Base-by-base conservation (phyloP, 2,329 filamentous ascomycete genomes). In the Cytospora piceae region DNA sequence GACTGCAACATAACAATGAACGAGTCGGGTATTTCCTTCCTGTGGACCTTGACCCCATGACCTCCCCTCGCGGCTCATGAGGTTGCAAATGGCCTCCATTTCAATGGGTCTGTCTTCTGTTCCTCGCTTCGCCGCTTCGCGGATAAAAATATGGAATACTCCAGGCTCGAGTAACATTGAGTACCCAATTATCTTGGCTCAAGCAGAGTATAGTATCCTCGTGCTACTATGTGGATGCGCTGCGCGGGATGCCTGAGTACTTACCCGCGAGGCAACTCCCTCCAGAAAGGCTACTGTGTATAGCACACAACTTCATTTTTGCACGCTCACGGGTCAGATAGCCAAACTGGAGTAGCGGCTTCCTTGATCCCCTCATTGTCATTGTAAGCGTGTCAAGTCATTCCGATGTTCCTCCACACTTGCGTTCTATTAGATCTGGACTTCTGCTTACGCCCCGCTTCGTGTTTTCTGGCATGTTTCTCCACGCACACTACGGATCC, bases 21-120 rank as follows among this genome's bases (percentile, higher is more conserved):
- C 66, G 63, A 68, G 66, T 66, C 63, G 66, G 66, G 52, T 61
- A 49, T 58, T 68, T 66, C 49, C 56, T 66, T 53, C 55, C 20
- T 29, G 66, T 68, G 66, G 66, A 52, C 61, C 60, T 51, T 39
- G 63, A 57, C 57, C 66, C 63, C 66, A 68, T 68, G 66, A 68
- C 63, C 66, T 68, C 32, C 39, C 34, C 56, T 59, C 57, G 56
- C 64, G 60, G 66, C 66, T 54, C 66, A 59, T 32, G 49, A 60
- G 61, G 66, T 62, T 67, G 66, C 66, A 67, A 51, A 22, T 65
- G 53, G 46, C 20, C 58, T 42, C 64, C 42, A 46, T 62, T 49
- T 39, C 39, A 63, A 51, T 63, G 53, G 54, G 53, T 46, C 51
- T 31, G 29, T 31, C 53, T 52, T 46, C 42, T 57, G 61, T 22